These are phyloP conservation scores for Podaxis rugospora DNA, from an alignment of 768 basidiomycete species.

Conservation along the genomic window DNA sequence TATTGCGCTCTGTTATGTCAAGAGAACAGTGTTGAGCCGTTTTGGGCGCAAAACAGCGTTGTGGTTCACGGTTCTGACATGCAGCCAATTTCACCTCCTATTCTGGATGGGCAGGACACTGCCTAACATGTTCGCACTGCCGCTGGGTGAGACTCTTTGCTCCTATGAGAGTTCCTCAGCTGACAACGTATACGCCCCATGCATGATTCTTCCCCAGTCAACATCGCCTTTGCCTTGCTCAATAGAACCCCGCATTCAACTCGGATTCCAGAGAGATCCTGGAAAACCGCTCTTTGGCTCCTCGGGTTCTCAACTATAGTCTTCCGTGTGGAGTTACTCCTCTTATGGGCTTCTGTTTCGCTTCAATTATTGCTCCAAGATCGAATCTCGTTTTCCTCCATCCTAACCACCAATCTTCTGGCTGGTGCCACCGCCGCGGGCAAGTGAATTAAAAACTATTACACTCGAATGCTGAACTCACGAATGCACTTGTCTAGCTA, in stretches of 20 bases:
- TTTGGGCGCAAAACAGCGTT: conserved; percentile 58
- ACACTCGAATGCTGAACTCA: not conserved
- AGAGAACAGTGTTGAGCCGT: conserved; percentile 54
- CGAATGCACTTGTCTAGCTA: conserved; percentile 28
- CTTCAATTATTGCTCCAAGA: conserved; percentile 46
- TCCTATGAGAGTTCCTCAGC: not conserved
- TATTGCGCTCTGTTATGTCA: conserved; percentile 54
- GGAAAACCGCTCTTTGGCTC: conserved; percentile 6
- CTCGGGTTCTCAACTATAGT: conserved; percentile 52
- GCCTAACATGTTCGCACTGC: conserved; percentile 90
- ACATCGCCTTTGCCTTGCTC: conserved; percentile 8
- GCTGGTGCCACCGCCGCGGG: conserved; percentile 49
- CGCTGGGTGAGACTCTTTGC: conserved; percentile 51
- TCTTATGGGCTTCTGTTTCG: conserved; percentile 59
- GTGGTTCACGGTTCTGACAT: conserved; percentile 64
- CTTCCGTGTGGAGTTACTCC: conserved; percentile 75
- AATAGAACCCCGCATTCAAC: conserved; percentile 30
- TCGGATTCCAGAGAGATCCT: conserved; percentile 9
- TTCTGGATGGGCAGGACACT: conserved; percentile 94
- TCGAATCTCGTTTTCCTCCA: conserved; percentile 35
- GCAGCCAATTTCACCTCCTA: conserved; percentile 85
- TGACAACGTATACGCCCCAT: not conserved
- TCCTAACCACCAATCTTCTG: conserved; percentile 47
- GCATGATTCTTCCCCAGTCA: not conserved
- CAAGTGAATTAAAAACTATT: conserved; percentile 20